These are phyloP conservation scores for Begonia loranthoides DNA, from an alignment of 306 rosid genomes.

Conservation along the genomic window DNA sequence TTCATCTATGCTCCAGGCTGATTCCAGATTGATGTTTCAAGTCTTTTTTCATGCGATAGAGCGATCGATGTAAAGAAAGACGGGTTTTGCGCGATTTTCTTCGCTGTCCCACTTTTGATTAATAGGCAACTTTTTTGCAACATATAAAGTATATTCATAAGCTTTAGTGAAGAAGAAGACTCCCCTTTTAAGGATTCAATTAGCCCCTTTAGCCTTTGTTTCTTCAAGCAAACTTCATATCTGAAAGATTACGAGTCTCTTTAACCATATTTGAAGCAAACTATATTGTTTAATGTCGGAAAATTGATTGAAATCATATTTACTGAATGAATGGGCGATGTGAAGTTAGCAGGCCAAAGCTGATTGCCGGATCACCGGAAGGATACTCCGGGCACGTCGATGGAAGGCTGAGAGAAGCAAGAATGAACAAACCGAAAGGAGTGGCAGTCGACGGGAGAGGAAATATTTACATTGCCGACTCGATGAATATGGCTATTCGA, in stretches of 20 bases:
- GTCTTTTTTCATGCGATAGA: background rate
- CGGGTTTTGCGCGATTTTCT: no score
- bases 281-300: background rate
- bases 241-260: background rate
- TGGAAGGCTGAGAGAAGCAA: conserved; percentile 83
- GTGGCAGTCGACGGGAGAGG: conserved; percentile 71
- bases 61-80: no score
- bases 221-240: background rate
- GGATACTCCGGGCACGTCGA: conserved; percentile 86
- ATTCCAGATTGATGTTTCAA: background rate
- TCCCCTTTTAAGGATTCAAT: conserved; percentile 29
- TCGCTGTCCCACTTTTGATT: background rate
- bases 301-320: conserved; percentile 1
- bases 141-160: no score
- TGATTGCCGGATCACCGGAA: conserved; percentile 83
- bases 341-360: conserved; percentile 81
- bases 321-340: conserved; percentile 21
- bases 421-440: conserved; percentile 92
- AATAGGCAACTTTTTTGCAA: no score
- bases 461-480: conserved; percentile 86
- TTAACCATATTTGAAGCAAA: background rate
- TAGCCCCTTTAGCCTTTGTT: conserved; percentile 13
- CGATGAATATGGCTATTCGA: conserved; percentile 92
- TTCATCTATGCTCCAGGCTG: background rate
- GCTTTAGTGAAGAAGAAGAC: conserved; percentile 58